Evolutionary conservation across 257 asterid genomes (phyloP).

Genomic region (Scutellaria minor): DNA sequence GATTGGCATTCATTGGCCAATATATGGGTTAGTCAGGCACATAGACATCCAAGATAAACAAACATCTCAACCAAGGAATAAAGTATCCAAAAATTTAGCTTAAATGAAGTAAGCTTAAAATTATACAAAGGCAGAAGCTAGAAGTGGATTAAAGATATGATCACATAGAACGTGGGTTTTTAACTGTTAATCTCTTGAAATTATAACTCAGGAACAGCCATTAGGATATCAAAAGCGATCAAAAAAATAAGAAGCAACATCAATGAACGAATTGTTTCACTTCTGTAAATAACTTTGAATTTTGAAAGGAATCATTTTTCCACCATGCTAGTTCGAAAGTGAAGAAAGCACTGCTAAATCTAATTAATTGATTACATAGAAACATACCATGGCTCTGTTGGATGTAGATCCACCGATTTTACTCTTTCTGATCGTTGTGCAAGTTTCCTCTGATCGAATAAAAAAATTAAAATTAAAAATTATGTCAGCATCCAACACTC

Average conservation of each 20-base stretch:
- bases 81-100: not conserved
- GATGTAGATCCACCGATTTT: constrained; percentile 80
- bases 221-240: constrained; percentile 4
- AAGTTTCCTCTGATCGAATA: constrained; percentile 59
- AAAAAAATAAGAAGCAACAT: constrained; percentile 8
- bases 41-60: constrained; percentile 1
- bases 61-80: not conserved
- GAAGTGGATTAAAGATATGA: not conserved
- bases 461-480: not conserved
- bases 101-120: constrained; percentile 16
- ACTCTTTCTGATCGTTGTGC: constrained; percentile 80
- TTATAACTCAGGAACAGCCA: constrained; percentile 2
- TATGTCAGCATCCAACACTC: not conserved
- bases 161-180: not conserved
- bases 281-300: not conserved
- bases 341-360: constrained; percentile 23
- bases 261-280: not conserved
- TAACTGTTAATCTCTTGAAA: constrained; percentile 9
- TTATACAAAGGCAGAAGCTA: not conserved
- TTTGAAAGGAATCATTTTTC: constrained; percentile 17
- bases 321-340: not conserved
- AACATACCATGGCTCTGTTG: constrained; percentile 74
- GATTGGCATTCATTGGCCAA: not conserved
- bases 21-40: not conserved
- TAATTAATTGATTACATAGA: constrained; percentile 1